Base-by-base conservation (phyloP, 2,329 filamentous ascomycete genomes). In the Pseudogymnoascus pannorum region DNA sequence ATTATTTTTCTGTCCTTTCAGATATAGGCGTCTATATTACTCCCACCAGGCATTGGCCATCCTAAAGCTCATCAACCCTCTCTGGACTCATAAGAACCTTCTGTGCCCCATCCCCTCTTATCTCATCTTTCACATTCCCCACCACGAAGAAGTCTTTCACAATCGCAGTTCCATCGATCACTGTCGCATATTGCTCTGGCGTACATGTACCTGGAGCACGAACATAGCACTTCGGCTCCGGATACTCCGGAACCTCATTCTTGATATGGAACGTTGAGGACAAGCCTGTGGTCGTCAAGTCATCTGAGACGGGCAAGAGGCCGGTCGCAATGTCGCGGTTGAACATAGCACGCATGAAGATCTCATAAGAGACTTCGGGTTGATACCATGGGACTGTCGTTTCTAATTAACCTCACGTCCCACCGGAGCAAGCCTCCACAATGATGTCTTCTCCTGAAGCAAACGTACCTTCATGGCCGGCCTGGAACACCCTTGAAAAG, bases 401-500 rank as follows among this genome's bases (percentile, higher is more conserved):
- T 51, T 26, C 38, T 87, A 74, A 64, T 81, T 79, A 62, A 86
- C 78, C 2, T 81, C 75, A 3, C 83, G 84, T 68, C 82, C 76
- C 11, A 84, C 68, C 84, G 84, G 60, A 78, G 81, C 0, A 84
- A 79, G 1, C 86, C 80, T 5, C 42, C 1, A 12, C 5, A 29
- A 16, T 29, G 14, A 26, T 16, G 7, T 38, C 82, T 78, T 12
- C 6, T 9, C 5, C 1, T 11, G 20, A 11, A 20, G 22, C 12
- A 26, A 51, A 29, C 42, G 16, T 51, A 51, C 42, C 42, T 51
- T 51, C 42, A 68, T 89, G 86, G 1, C 87, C 86, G 14, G 85
- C 79, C 67, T 88, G 82, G 70, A 86, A 88, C 57, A 89, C 78
- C 6, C 86, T 79, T 60, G 82, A 83, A 71, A 89, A 89, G 14